Conservation (phyloP, 1,139 yeast genomes). For the Kluyveromyces marxianus region DNA sequence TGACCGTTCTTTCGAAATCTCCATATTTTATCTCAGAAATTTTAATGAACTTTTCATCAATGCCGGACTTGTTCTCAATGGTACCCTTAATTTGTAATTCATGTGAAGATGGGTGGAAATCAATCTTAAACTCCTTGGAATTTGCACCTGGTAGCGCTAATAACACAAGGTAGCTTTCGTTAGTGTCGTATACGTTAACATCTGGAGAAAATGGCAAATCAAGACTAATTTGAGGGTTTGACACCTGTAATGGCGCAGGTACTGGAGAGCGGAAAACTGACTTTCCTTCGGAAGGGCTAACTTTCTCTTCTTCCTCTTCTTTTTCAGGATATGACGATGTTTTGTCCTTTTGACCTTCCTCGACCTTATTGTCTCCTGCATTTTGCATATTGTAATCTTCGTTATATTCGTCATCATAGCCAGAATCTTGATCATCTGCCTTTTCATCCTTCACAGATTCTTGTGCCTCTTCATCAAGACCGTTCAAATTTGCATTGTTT, state of each 20-base stretch:
- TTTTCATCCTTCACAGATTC: slow-evolving; percentile 5
- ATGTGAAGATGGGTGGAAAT: slow-evolving; percentile 47
- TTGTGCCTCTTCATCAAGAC: neutral
- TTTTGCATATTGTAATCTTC: neutral
- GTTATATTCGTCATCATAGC: slow-evolving; percentile 1
- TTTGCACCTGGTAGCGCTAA: slow-evolving; percentile 49
- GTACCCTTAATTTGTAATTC: slow-evolving; percentile 43
- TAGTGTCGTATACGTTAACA: slow-evolving; percentile 44
- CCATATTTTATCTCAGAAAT: slow-evolving; percentile 44
- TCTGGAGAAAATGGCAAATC: slow-evolving; percentile 47
- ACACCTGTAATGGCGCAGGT: slow-evolving; percentile 37
- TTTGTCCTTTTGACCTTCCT: slow-evolving; percentile 8
- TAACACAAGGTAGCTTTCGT: slow-evolving; percentile 37
- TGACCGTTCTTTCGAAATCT: slow-evolving; percentile 46
- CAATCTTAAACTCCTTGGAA: slow-evolving; percentile 43
- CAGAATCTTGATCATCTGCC: slow-evolving; percentile 6
- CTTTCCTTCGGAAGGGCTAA: slow-evolving; percentile 12
- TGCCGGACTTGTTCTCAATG: slow-evolving; percentile 34
- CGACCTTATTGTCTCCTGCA: neutral
- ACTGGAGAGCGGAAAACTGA: slow-evolving; percentile 31
- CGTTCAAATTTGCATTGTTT: no score
- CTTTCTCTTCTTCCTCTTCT: slow-evolving; percentile 20
- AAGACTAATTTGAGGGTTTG: slow-evolving; percentile 39
- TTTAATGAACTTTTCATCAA: slow-evolving; percentile 30
- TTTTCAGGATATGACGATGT: slow-evolving; percentile 10